These are phyloP conservation scores for Dothistroma septosporum DNA, from an alignment of 2,329 filamentous ascomycete genomes.

Conservation along the genomic window DNA sequence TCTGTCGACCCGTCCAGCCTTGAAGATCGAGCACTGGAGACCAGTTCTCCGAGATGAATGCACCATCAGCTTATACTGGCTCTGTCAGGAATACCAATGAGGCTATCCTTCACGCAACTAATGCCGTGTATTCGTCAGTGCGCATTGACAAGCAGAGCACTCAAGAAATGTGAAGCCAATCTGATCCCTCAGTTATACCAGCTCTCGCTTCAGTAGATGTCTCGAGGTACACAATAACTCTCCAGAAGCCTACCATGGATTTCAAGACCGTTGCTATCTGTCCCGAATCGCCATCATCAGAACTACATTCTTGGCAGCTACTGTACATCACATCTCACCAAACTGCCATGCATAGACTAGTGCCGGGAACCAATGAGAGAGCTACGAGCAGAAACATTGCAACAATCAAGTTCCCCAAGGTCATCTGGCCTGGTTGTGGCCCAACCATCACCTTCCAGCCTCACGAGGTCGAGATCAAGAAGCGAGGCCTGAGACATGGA, in stretches of 20 bases:
- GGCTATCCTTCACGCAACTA: too few relatives aligned
- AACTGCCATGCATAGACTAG: neutral
- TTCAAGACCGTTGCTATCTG: neutral
- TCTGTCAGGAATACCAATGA: too few relatives aligned
- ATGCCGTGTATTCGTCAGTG: too few relatives aligned
- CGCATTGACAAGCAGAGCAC: too few relatives aligned
- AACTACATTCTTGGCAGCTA: neutral
- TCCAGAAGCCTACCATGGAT: neutral
- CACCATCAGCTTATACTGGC: too few relatives aligned
- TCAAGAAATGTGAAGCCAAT: too few relatives aligned
- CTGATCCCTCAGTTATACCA: too few relatives aligned
- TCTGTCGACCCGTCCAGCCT: too few relatives aligned
- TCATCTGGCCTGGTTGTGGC: neutral
- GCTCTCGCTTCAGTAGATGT: neutral
- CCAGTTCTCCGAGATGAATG: too few relatives aligned
- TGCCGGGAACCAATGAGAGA: neutral
- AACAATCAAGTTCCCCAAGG: constrained; percentile 2
- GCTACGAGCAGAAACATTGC: neutral
- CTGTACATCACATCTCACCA: neutral
- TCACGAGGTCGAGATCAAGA: constrained; percentile 4
- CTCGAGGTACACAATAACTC: neutral
- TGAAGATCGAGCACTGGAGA: too few relatives aligned
- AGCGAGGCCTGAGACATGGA: neutral
- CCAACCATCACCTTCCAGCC: constrained; percentile 5
- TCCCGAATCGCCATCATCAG: neutral